These are phyloP conservation scores for Heterobasidion occidentale DNA, from an alignment of 1,284 basidiomycete species.

Conservation along the genomic window DNA sequence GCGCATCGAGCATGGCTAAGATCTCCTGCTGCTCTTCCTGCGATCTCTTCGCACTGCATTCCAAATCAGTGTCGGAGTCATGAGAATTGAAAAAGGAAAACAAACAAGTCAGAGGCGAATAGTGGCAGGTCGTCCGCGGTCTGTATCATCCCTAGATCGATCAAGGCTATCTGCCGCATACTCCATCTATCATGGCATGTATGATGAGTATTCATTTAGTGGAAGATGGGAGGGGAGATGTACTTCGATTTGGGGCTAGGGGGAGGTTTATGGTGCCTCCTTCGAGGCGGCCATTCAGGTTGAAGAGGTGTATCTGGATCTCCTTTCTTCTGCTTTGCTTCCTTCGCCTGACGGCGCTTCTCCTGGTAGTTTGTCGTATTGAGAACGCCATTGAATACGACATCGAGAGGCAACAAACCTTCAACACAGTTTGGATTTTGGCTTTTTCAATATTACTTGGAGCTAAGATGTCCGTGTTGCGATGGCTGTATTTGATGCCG, in stretches of 20 bases:
- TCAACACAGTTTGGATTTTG: constrained; percentile 44
- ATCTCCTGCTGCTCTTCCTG: constrained; percentile 35
- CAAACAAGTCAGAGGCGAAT: constrained; percentile 62
- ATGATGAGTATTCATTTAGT: constrained; percentile 5
- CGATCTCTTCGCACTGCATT: constrained; percentile 30
- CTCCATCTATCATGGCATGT: constrained; percentile 29
- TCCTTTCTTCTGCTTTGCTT: constrained; percentile 17
- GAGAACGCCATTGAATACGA: neutral
- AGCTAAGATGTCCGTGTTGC: constrained; percentile 60
- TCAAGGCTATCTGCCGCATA: constrained; percentile 47
- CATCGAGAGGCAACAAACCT: constrained; percentile 25
- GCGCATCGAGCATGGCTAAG: constrained; percentile 32
- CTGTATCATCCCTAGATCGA: constrained; percentile 51
- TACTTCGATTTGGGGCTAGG: constrained; percentile 44
- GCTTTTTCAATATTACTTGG: constrained; percentile 64
- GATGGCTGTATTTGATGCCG: constrained; percentile 63
- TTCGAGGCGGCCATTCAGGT: constrained; percentile 55
- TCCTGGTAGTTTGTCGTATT: constrained; percentile 11
- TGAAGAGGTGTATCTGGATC: constrained; percentile 23
- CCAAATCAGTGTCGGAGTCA: neutral
- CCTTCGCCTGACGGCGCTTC: constrained; percentile 19
- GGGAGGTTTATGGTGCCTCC: constrained; percentile 46
- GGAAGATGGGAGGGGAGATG: neutral
- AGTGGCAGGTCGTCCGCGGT: constrained; percentile 36
- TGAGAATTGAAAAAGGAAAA: constrained; percentile 1